Evolutionary conservation across 2,329 filamentous ascomycete genomes (phyloP).

Genomic region (Coleophoma crateriformis): DNA sequence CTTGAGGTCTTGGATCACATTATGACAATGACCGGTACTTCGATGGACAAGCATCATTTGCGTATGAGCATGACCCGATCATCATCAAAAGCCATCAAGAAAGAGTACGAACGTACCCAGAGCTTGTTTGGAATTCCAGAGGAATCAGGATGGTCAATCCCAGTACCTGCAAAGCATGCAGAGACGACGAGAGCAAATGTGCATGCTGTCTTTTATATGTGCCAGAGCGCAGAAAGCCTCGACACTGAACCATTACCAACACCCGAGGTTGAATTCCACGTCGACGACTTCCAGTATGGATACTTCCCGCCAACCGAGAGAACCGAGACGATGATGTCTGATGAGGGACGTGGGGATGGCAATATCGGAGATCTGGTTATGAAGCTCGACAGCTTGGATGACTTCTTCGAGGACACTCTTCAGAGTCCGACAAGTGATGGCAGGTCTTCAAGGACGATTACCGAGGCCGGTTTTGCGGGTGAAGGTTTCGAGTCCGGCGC

Average conservation of each 20-base stretch:
- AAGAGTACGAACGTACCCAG: slow-evolving; percentile 91
- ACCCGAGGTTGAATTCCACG: slow-evolving; percentile 84
- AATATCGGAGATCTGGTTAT: slow-evolving; percentile 79
- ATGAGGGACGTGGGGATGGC: slow-evolving; percentile 58
- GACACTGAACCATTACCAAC: slow-evolving; percentile 60
- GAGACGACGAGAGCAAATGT: slow-evolving; percentile 85
- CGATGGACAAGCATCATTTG: slow-evolving; percentile 89
- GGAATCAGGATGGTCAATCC: slow-evolving; percentile 92
- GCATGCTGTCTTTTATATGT: slow-evolving; percentile 93
- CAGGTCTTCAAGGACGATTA: slow-evolving; percentile 56
- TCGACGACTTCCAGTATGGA: slow-evolving; percentile 64
- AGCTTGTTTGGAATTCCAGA: slow-evolving; percentile 96
- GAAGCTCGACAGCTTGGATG: slow-evolving; percentile 73
- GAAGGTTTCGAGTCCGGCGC: slow-evolving; percentile 69
- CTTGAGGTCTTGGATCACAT: slow-evolving; percentile 90
- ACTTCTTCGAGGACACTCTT: slow-evolving; percentile 69
- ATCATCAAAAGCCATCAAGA: slow-evolving; percentile 78
- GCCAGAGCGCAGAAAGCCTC: slow-evolving; percentile 60
- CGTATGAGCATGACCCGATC: slow-evolving; percentile 97
- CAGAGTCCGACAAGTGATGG: slow-evolving; percentile 53
- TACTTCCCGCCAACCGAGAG: slow-evolving; percentile 64
- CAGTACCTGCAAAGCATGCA: slow-evolving; percentile 85
- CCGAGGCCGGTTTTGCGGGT: slow-evolving; percentile 58
- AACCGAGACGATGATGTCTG: slow-evolving; percentile 88
- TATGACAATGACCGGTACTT: slow-evolving; percentile 86